Evolutionary conservation across 768 basidiomycete species (phyloP), one percentile per base, ranked within the genome.

Genomic region (Pisolithus orientalis): DNA sequence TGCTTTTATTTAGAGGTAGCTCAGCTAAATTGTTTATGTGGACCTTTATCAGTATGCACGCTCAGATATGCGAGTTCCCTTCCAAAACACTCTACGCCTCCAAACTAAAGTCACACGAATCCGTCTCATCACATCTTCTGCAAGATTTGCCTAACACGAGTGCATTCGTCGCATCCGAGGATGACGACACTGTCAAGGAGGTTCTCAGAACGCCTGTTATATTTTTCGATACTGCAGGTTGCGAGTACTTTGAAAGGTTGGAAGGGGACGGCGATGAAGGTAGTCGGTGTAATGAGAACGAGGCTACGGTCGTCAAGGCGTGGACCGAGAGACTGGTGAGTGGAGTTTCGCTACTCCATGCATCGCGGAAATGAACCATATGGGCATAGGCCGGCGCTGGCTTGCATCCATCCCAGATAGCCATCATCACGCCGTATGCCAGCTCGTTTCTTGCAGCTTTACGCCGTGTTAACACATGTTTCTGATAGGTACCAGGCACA

Each of bases 211-310:
- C 79, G 0, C 90, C 92, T 0, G 80, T 97, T 2, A 82, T 94
- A 2, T 99, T 98, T 66, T 91, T 90, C 59, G 96, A 99, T 64
- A 99, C 94, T 0, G 82, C 90, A 4, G 93, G 94, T 0, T 94
- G 90, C 59, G 93, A 96, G 65, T 95, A 90, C 62, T 96, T 85
- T 61, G 96, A 98, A 64, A 74, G 90, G 14, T 64, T 82, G 0
- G 87, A 90, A 31, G 85, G 79, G 0, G 85, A 85, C 51, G 74
- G 77, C n/a, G 90, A 92, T 61, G 94, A 95, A 61, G 94, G 93
- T 0, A 94, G 91, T 57, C 79, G 85, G 56, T 87, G 83, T 59
- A 99, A 99, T 60, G 94, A 95, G 71, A 98, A 99, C 61, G 96
- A 99, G 62, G 93, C 85, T 0, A 82, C 78, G 10, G 80, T 96